Conservation (phyloP, 805 yeast species). For the Suhomyces pyralidae region DNA sequence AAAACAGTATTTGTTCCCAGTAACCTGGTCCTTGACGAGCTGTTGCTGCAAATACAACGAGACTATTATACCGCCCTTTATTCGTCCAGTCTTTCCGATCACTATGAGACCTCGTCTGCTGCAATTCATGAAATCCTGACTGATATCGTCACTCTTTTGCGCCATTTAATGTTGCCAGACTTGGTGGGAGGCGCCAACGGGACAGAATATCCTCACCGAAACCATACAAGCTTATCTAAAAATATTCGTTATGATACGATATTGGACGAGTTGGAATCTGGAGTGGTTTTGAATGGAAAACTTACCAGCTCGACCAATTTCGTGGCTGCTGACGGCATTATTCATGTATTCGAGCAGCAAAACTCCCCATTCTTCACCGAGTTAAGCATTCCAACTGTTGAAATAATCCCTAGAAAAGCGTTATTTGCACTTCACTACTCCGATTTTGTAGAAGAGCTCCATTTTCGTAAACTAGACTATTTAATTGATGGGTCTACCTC, state of each 20-base stretch:
- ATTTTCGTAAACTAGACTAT: slow-evolving; percentile 53
- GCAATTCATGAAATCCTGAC: slow-evolving; percentile 29
- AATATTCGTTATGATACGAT: slow-evolving; percentile 12
- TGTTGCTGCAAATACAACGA: slow-evolving; percentile 25
- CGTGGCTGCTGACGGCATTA: slow-evolving; percentile 30
- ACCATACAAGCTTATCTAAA: slow-evolving; percentile 9
- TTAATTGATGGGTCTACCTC: slow-evolving; percentile 53
- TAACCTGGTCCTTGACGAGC: slow-evolving; percentile 22
- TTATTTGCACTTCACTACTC: slow-evolving; percentile 47
- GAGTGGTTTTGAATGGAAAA: slow-evolving; percentile 18
- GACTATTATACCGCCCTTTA: slow-evolving; percentile 32
- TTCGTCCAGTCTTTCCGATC: slow-evolving; percentile 4
- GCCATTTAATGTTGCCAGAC: slow-evolving; percentile 23
- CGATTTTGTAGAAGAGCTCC: slow-evolving; percentile 65
- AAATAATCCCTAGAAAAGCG: slow-evolving; percentile 33
- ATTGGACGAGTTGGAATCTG: slow-evolving; percentile 6
- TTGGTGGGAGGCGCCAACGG: slow-evolving; percentile 30
- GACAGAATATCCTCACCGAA: slow-evolving; percentile 16
- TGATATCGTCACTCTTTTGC: slow-evolving; percentile 27
- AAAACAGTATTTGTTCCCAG: slow-evolving; percentile 36
- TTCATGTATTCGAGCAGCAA: slow-evolving; percentile 28
- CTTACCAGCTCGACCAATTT: slow-evolving; percentile 15
- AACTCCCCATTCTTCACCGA: slow-evolving; percentile 17
- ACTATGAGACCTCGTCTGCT: slow-evolving; percentile 24
- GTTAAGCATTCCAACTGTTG: slow-evolving; percentile 19